Evolutionary conservation across 768 basidiomycete species (phyloP), one percentile per base, ranked within the genome.

Genomic region (Tremella yokohamensis): DNA sequence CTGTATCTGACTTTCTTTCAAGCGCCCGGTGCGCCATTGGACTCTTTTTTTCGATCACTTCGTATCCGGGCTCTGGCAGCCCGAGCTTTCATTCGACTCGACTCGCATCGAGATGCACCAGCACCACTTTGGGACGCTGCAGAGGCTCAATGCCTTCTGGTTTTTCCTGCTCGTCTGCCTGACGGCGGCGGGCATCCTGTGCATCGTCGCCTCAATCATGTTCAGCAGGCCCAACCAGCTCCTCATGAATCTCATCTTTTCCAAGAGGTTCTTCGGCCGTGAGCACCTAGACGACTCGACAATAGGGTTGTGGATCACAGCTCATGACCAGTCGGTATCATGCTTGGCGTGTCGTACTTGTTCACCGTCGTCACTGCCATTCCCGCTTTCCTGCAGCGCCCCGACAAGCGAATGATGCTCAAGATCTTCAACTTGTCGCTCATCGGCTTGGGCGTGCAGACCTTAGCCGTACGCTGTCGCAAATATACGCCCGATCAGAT

Each of bases 371-470:
- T 82, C 47, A 70, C 89, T 57, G 88, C 91, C 37, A 73, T 93
- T 40, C 80, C 80, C 18, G 88, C 87, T 40, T 80, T 90, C 66
- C 76, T 86, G 29, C 85, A 87, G 65, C 82, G 82, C 26, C 86
- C 85, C 62, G 84, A 86, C 71, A 81, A 85, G 63, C 88, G 82
- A 44, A 74, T 80, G 37, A 85, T 87, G 44, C 83, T 94, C 39
- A 83, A 87, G 61, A 73, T 87, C 39, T 83, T 90, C 66, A 91
- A 90, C 77, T 89, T 86, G 79, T 82, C 81, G 8, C 64, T 87
- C 44, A 80, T 81, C 22, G 81, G 87, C 40, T 76, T 86, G 49
- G 67, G 84, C 52, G 26, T 60, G 12, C 49, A 59, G 29, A 62
- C 60, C 15, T 29, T 64, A 3, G 29, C 24, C 7, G 62, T 64